Evolutionary conservation across 1,284 basidiomycete species (phyloP).

Genomic region (Puccinia sorghi): DNA sequence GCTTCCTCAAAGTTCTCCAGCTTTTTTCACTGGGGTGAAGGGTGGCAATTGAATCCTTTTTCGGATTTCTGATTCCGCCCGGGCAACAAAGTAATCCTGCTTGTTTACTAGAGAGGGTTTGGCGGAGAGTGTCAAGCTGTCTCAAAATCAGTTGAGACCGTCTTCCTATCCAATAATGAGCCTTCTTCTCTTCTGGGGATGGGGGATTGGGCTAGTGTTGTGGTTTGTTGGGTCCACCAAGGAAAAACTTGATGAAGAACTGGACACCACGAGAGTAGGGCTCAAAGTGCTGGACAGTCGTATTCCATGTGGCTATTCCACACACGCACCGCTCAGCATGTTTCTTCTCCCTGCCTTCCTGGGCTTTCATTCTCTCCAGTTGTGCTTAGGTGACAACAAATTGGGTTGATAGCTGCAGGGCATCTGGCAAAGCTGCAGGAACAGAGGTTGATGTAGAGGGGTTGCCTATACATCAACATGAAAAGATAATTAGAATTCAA

Average conservation of each 20-base stretch:
- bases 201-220: not conserved
- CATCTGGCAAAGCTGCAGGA: too few relatives aligned
- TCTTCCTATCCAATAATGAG: slow-evolving; percentile 11
- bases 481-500: too few relatives aligned
- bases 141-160: not conserved
- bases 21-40: not conserved
- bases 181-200: not conserved
- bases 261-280: slow-evolving; percentile 1
- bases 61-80: not conserved
- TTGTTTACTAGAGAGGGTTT: not conserved
- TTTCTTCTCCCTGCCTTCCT: too few relatives aligned
- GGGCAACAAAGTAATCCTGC: not conserved
- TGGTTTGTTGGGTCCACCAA: slow-evolving; percentile 6
- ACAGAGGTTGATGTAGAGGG: too few relatives aligned
- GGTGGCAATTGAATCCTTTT: slow-evolving; percentile 3
- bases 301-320: slow-evolving; percentile 2
- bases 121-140: not conserved
- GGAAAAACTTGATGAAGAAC: slow-evolving; percentile 3
- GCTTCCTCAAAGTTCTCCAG: not conserved
- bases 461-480: too few relatives aligned
- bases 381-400: too few relatives aligned
- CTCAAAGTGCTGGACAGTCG: not conserved
- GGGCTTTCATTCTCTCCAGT: too few relatives aligned
- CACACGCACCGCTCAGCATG: too few relatives aligned
- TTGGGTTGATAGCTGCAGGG: too few relatives aligned